phyloP scores from a whole-genome alignment of 371 early-diverging fungal species.

The Dinochytrium kinnereticum region DNA sequence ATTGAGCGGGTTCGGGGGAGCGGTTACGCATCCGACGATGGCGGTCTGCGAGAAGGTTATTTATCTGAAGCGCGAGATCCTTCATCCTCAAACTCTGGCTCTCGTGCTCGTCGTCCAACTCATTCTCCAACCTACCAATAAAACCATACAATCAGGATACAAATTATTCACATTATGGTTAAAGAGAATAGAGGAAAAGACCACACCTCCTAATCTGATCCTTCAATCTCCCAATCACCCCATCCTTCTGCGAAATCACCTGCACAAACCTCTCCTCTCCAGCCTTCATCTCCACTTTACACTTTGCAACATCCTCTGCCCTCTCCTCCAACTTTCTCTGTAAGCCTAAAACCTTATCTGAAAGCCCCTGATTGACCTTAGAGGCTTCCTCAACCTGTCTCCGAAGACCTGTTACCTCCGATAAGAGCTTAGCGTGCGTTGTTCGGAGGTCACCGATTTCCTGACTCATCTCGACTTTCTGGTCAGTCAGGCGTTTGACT shows the following conservation, averaged over 20 bases:
- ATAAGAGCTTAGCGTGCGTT: not conserved
- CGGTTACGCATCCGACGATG: not conserved
- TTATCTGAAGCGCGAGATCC: constrained; percentile 30
- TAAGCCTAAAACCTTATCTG: constrained; percentile 18
- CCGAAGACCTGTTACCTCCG: not conserved
- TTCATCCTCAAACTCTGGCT: constrained; percentile 27
- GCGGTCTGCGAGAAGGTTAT: constrained; percentile 7
- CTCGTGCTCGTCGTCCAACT: constrained; percentile 33
- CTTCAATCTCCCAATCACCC: constrained; percentile 2
- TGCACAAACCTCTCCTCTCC: constrained; percentile 8
- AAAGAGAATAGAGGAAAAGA: not conserved
- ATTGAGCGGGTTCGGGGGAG: not conserved
- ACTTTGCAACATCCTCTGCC: constrained; percentile 31
- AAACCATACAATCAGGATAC: not conserved
- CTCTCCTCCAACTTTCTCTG: constrained; percentile 21
- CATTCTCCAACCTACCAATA: constrained; percentile 11
- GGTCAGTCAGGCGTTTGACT: constrained; percentile 29
- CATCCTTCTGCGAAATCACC: constrained; percentile 3
- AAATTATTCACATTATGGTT: too few relatives aligned
- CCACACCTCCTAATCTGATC: constrained; percentile 23
- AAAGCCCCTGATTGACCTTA: not conserved
- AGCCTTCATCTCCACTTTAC: not conserved
- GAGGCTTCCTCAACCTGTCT: not conserved
- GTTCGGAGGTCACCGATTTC: constrained; percentile 16
- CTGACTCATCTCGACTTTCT: constrained; percentile 26